Evolutionary conservation across 208 protist genomes (phyloP), one percentile per base, ranked within the genome.

Genomic region (Acanthamoeba healyi): DNA sequence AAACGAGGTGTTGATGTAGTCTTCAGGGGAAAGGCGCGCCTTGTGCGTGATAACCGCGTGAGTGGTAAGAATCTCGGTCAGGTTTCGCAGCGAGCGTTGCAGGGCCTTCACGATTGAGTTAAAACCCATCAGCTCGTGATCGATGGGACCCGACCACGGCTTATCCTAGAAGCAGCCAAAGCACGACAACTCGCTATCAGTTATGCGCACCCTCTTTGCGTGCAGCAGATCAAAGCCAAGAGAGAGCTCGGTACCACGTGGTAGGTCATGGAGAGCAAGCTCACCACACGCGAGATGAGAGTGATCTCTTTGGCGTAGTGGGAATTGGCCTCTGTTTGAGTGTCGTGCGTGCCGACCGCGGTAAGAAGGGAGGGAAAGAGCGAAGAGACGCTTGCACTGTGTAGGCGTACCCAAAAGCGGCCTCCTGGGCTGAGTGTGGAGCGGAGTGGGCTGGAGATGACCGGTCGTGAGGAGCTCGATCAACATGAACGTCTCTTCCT

Each of bases 41-140:
- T 87, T 87, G n/a, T 87, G 40, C 15, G n/a, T 51, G 29, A 87
- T 58, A 4, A 87, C 77, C 7, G 46, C 46, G 46, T 58, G 40
- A 4, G 77, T 24, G n/a, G 22, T 40, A 12, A 87, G 46, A 12
- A 87, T 87, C 77, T 87, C 77, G n/a, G 29, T 58, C 77, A 87
- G 6, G 46, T 87, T 87, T 51, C 77, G 77, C 40, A 87, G 46
- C 3, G 40, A 61, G 44, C 77, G 44, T 24, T 29, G 40, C 29
- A 87, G 77, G 9, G 46, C 46, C 77, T 87, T 87, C 29, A 87
- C 77, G 44, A 87, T 87, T 12, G 77, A 51, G 29, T 87, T 87
- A 44, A 87, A 87, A 6, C 77, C 77, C 40, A 87, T 51, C 26
- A 87, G 77, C n/a, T 87, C 77, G 44, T 87, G 77, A 26, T 87